Base-by-base conservation (phyloP, 768 basidiomycete genomes). In the Serendipita indica region DNA sequence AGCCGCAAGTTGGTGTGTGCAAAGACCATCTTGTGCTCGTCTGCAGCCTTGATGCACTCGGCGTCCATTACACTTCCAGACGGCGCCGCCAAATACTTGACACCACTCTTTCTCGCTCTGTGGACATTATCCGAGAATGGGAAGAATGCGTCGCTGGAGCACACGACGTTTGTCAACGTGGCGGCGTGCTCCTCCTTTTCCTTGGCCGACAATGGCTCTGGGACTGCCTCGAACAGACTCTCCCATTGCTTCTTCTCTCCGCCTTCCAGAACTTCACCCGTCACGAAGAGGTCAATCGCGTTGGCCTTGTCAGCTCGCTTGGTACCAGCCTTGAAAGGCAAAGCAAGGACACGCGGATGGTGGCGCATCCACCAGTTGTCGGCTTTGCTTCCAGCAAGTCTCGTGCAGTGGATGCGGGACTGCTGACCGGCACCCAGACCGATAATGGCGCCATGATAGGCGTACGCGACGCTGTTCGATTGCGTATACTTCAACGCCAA, bases 331-430 rank as follows among this genome's bases (percentile, higher is more conserved):
- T 94, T 97, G 80, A 97, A 99, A 1, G 94, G 89, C 22, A 99
- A 80, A 2, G 78, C 75, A 62, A 97, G 84, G 41, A 96, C 94
- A 45, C 87, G 84, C 1, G 93, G 85, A 72, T 98, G 92, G 74
- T 98, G 92, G 12, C 96, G 84, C 58, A 98, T 78, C 94, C 96
- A 98, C 96, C 96, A 99, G 63, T 91, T 78, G 72, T 99, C 96
- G n/a, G 94, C 92, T 72, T 99, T 98, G 57, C 84, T 81, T 2
- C 96, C 96, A 2, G 96, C 96, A 43, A 99, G 83, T 30, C 96
- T 88, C 14, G 96, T 99, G 74, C 96, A 99, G 75, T 99, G 96
- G 67, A 99, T 99, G 37, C 96, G 88, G 3, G 94, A 98, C 69
- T 98, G 96, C 67, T 98, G 96, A 12, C 94, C 96, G 0, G 96